Base-by-base conservation (phyloP, 345 rosid genomes). In the Eucalyptus lansdowneana region DNA sequence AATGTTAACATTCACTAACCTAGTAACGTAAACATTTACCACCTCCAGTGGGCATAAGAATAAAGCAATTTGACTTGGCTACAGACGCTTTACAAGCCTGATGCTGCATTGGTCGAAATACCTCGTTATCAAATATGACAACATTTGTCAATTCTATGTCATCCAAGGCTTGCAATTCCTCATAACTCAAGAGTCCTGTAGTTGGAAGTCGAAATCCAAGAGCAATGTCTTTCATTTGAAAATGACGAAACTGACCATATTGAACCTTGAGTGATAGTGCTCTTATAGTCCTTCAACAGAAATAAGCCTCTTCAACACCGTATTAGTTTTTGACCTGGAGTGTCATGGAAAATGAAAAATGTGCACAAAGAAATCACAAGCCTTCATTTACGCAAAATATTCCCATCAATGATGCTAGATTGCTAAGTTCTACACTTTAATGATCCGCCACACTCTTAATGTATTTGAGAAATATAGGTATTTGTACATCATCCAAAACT, bases 1-100 rank as follows among this genome's bases (percentile, higher is more conserved):
- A 53, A 83, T 89, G 87, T 87, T 12, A 91, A 88, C 60, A 86
- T 89, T 56, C 88, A 65, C 87, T 92, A 12, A 97, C 99, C 99
- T 97, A 99, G 93, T 95, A 97, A 92, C 98, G 94, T 86, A 97
- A 90, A 92, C 97, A 95, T 94, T 97, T 97, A 27, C 98, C 98
- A 47, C 99, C 37, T 37, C 37, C 37, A 1, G 99, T 97, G 5
- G 98, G 99, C 98, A 97, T 94, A 54, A 95, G 95, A 89, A 40
- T 6, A 40, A 1, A 97, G 89, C 98, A 96, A 91, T 97, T 97
- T 91, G 90, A 94, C 90, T 92, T 97, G 65, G 92, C 34, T 92
- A 90, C 25, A 47, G 92, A 95, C 86, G 98, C 96, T 92, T 91
- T 92, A 40, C 99, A 97, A 83, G 96, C 97, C 93, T 95, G 93